Evolutionary conservation across 495 filamentous ascomycete genomes (phyloP), one percentile per base, ranked within the genome.

Genomic region (Aspergillus mulundensis): DNA sequence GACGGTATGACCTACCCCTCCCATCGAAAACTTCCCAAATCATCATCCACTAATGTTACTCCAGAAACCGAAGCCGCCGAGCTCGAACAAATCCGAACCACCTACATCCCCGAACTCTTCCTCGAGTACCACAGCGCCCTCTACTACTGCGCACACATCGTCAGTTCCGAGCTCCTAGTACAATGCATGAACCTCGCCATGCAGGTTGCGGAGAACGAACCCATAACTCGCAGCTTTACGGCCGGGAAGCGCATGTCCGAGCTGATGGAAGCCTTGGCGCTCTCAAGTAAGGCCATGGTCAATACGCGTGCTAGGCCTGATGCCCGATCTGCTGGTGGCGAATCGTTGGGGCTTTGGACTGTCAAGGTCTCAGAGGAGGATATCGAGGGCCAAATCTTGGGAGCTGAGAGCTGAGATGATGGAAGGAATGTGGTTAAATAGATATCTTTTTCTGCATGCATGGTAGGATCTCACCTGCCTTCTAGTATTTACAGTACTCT

Each of bases 21-120:
- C 23, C 14, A 15, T n/a, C 50, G 58, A 43, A 64, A 61, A n/a
- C 1, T 11, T 25, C 18, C 16, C 46, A 55, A 30, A 65, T n/a
- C n/a, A 36, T 23, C 28, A 21, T 18, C 8, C 25, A 44, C n/a
- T 48, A 19, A 48, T n/a, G 38, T 16, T 42, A 1, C 36, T 15
- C 49, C 50, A 80, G 77, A 66, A 43, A 60, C 66, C 0, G 77
- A 79, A 61, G 69, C 73, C 39, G 57, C 61, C 25, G 74, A 79
- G 30, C 65, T 73, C 18, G 69, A 72, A 56, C 44, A 79, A 18
- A 83, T 96, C 52, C 84, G 88, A 54, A 77, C 78, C 23, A 81
- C 81, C 5, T 95, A 92, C 69, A 74, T 97, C 28, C 91, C 92
- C 19, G 89, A 94, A 71, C 75, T 87, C 10, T 70, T 95, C 51